Evolutionary conservation across 2,329 filamentous ascomycete species (phyloP).

Genomic region (Alternaria gansuensis): DNA sequence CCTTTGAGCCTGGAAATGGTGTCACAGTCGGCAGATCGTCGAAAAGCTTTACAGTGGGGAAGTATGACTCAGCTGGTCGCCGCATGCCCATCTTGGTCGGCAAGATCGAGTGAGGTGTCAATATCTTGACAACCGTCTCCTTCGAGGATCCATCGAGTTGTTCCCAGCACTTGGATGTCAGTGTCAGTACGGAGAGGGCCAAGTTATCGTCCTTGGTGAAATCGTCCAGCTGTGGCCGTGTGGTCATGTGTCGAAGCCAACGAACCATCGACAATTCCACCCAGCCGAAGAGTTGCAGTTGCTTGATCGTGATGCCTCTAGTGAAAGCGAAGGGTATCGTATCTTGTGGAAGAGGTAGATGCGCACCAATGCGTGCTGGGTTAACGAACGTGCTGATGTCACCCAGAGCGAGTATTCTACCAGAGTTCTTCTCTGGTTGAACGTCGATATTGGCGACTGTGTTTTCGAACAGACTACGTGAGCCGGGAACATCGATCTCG

Average conservation of each 20-base stretch:
- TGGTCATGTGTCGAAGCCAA: constrained; percentile 80
- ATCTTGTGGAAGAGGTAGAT: constrained; percentile 78
- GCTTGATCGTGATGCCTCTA: constrained; percentile 68
- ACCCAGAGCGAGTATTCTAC: constrained; percentile 78
- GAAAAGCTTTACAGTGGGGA: constrained; percentile 91
- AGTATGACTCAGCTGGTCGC: constrained; percentile 85
- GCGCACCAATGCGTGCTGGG: constrained; percentile 79
- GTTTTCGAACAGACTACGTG: constrained; percentile 77
- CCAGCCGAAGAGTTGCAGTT: constrained; percentile 87
- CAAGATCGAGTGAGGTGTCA: constrained; percentile 77
- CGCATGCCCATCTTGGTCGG: constrained; percentile 93
- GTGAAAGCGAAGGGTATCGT: constrained; percentile 89
- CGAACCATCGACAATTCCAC: constrained; percentile 81
- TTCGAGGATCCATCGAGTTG: constrained; percentile 73
- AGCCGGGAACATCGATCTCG: constrained; percentile 74
- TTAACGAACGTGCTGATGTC: constrained; percentile 79
- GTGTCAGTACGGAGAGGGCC: constrained; percentile 76
- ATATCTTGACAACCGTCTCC: constrained; percentile 68
- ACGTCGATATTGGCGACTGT: constrained; percentile 73
- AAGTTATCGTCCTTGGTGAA: constrained; percentile 77
- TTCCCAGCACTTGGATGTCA: constrained; percentile 92
- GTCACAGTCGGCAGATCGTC: constrained; percentile 88
- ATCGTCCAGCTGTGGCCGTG: constrained; percentile 66
- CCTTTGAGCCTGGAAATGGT: constrained; percentile 78
- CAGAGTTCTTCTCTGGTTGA: constrained; percentile 63